phyloP scores from a whole-genome alignment of 2,329 filamentous ascomycete species.

The Fusarium veterinarium region DNA sequence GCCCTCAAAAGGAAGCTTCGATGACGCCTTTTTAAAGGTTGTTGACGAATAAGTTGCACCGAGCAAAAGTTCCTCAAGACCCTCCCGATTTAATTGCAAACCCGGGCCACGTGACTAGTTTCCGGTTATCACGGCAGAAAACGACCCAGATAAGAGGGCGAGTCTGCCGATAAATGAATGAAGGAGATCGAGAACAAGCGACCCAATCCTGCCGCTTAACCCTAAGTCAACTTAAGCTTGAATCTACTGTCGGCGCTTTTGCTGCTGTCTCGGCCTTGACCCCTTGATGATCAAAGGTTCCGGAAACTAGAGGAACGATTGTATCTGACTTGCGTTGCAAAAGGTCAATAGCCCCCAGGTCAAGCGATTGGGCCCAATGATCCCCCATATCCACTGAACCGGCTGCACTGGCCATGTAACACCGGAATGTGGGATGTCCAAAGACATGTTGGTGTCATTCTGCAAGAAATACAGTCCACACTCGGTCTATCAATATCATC shows the following conservation, averaged over 20 bases:
- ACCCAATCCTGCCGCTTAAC: not conserved
- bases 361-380: not conserved
- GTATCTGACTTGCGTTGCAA: not conserved
- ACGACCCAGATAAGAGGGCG: slow-evolving; percentile 4
- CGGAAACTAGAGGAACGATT: not conserved
- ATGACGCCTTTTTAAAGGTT: slow-evolving; percentile 14
- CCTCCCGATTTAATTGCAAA: not conserved
- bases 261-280: not conserved
- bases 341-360: not conserved
- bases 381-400: not conserved
- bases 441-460: not conserved
- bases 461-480: not conserved
- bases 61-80: slow-evolving; percentile 23
- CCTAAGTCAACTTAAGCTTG: slow-evolving; percentile 12
- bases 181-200: not conserved
- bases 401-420: not conserved
- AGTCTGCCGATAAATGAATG: not conserved
- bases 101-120: slow-evolving; percentile 1
- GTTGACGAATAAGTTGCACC: slow-evolving; percentile 6
- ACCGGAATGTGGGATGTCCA: not conserved
- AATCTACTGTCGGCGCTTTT: slow-evolving; percentile 3
- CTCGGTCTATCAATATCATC: not conserved
- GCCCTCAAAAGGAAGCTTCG: not conserved
- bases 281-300: not conserved
- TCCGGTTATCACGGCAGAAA: slow-evolving; percentile 21